Evolutionary conservation across 169 alveolate species (phyloP).

Genomic region (Babesia microti): DNA sequence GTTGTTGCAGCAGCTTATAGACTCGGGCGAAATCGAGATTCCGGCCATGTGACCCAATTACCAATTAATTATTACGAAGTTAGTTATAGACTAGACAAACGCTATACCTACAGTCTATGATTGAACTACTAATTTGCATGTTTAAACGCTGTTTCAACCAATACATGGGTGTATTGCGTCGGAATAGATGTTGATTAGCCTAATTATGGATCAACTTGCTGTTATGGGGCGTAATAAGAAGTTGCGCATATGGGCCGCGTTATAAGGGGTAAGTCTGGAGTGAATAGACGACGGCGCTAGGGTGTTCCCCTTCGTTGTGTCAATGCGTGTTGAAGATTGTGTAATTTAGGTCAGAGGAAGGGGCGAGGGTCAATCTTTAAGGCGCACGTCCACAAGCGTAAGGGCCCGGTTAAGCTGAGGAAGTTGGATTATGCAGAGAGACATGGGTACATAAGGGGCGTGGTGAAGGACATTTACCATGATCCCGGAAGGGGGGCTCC

Average conservation of each 20-base stretch:
- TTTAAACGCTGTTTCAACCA: neutral
- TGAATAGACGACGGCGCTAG: too few species aligned
- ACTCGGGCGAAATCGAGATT: slow-evolving; percentile 76
- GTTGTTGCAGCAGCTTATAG: slow-evolving; percentile 73
- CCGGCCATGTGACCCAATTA: slow-evolving; percentile 49
- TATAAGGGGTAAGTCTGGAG: too few species aligned
- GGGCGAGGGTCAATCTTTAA: slow-evolving; percentile 91
- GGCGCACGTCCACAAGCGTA: slow-evolving; percentile 84
- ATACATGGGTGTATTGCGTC: slow-evolving; percentile 1
- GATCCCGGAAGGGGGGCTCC: slow-evolving; percentile 99
- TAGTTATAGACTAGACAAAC: too few species aligned
- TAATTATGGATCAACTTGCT: neutral
- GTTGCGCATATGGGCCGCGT: neutral
- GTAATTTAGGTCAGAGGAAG: slow-evolving; percentile 86
- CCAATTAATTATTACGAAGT: too few species aligned
- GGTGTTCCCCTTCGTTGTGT: too few species aligned
- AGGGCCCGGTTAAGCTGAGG: slow-evolving; percentile 93
- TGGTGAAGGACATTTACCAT: slow-evolving; percentile 90
- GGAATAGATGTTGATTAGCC: neutral
- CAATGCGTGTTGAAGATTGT: too few species aligned
- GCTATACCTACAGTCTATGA: neutral
- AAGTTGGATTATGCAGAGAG: slow-evolving; percentile 86
- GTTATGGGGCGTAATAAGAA: neutral
- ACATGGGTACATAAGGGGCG: slow-evolving; percentile 90
- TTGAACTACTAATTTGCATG: neutral